phyloP scores from a whole-genome alignment of 495 filamentous ascomycete genomes.

The Chlorociboria aeruginascens region DNA sequence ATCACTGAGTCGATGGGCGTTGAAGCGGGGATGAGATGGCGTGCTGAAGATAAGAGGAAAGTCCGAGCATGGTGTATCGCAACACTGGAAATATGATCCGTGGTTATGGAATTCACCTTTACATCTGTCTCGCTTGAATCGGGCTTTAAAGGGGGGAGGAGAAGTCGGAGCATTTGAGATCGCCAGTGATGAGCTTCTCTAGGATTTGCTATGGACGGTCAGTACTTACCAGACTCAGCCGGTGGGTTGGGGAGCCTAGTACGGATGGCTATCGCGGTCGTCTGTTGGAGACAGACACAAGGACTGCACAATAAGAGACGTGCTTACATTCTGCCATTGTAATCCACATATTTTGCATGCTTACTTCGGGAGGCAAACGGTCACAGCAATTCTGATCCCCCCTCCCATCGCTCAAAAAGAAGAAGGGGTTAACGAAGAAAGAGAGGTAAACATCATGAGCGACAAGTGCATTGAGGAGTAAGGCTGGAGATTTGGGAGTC shows the following conservation, averaged over 20 bases:
- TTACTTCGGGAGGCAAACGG: too few relatives aligned
- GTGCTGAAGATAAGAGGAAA: background rate
- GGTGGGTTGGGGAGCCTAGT: too few relatives aligned
- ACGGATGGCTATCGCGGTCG: too few relatives aligned
- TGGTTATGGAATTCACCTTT: background rate
- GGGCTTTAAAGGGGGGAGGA: background rate
- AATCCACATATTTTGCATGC: too few relatives aligned
- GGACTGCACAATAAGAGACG: too few relatives aligned
- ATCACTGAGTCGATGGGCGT: too few relatives aligned
- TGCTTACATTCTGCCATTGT: too few relatives aligned
- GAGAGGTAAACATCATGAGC: background rate
- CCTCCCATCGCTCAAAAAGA: background rate
- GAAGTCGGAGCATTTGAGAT: conserved; percentile 8
- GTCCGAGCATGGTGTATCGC: background rate
- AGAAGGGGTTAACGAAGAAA: conserved; percentile 1
- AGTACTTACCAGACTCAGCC: too few relatives aligned
- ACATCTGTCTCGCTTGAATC: background rate
- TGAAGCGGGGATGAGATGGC: too few relatives aligned
- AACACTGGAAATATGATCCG: background rate
- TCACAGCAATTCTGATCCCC: too few relatives aligned
- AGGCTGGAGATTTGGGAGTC: background rate
- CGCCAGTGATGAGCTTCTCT: conserved; percentile 8
- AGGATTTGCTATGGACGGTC: background rate
- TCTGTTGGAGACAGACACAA: too few relatives aligned
- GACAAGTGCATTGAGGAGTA: conserved; percentile 5